Conservation (phyloP, 2,329 filamentous ascomycete species). For the Fusarium albosuccineum region DNA sequence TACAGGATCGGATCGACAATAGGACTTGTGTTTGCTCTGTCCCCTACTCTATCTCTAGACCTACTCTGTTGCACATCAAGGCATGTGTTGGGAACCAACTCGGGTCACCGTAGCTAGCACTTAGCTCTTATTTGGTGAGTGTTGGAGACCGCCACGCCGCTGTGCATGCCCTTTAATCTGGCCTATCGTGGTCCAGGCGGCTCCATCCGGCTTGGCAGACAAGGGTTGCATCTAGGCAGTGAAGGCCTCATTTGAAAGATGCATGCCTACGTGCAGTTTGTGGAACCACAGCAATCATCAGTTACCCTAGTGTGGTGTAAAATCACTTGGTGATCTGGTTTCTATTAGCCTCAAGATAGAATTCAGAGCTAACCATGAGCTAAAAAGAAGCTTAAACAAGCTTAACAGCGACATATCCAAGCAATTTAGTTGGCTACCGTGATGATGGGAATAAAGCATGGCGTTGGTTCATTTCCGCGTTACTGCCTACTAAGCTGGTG, state of each 20-base stretch:
- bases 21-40: neutral
- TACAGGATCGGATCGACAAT: constrained; percentile 9
- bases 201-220: constrained; percentile 13
- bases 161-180: constrained; percentile 23
- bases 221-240: neutral
- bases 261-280: neutral
- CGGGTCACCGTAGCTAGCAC: neutral
- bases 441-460: too few relatives aligned
- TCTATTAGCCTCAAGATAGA: too few relatives aligned
- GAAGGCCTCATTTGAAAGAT: too few relatives aligned
- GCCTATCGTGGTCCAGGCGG: constrained; percentile 14
- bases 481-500: too few relatives aligned
- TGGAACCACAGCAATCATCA: too few relatives aligned
- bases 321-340: too few relatives aligned
- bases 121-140: neutral
- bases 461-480: too few relatives aligned
- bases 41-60: neutral
- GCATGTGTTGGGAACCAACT: neutral
- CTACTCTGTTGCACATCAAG: neutral
- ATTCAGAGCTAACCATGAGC: too few relatives aligned
- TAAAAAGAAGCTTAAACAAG: too few relatives aligned
- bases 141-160: constrained; percentile 1
- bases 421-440: too few relatives aligned
- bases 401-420: too few relatives aligned
- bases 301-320: too few relatives aligned